phyloP scores from a whole-genome alignment of 2,329 filamentous ascomycete species.

The Capronia americana region DNA sequence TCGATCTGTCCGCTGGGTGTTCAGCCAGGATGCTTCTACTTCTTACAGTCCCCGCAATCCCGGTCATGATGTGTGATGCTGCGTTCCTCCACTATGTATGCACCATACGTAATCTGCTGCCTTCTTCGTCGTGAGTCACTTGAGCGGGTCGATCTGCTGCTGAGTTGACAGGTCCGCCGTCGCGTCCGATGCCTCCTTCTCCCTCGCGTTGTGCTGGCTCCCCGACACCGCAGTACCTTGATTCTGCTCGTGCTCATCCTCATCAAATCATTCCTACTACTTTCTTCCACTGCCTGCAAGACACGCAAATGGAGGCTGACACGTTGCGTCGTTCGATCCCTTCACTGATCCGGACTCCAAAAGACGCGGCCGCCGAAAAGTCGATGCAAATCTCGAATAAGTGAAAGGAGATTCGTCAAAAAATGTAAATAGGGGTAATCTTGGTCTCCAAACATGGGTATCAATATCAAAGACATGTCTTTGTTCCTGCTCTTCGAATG shows the following conservation, averaged over 20 bases:
- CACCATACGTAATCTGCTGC: background rate
- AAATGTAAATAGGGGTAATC: conserved; percentile 13
- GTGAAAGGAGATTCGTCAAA: conserved; percentile 18
- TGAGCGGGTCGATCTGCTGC: background rate
- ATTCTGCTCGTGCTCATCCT: background rate
- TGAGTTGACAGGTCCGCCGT: background rate
- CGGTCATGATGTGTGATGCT: background rate
- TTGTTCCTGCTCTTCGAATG: background rate
- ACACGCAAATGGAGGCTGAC: background rate
- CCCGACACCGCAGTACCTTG: background rate
- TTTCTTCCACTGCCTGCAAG: background rate
- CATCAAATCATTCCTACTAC: background rate
- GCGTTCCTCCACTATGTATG: background rate
- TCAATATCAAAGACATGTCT: conserved; percentile 8
- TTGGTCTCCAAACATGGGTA: conserved; percentile 15
- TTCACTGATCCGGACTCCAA: background rate
- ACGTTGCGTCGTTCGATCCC: background rate
- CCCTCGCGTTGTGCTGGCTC: background rate
- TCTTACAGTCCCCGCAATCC: background rate
- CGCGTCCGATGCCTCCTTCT: background rate
- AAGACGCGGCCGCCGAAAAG: background rate
- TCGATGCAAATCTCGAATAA: background rate
- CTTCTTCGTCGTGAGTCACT: background rate
- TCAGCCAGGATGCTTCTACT: background rate
- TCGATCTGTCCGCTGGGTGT: background rate